Conservation (phyloP, 2,329 filamentous ascomycete species). For the Leptosphaerulina australis region DNA sequence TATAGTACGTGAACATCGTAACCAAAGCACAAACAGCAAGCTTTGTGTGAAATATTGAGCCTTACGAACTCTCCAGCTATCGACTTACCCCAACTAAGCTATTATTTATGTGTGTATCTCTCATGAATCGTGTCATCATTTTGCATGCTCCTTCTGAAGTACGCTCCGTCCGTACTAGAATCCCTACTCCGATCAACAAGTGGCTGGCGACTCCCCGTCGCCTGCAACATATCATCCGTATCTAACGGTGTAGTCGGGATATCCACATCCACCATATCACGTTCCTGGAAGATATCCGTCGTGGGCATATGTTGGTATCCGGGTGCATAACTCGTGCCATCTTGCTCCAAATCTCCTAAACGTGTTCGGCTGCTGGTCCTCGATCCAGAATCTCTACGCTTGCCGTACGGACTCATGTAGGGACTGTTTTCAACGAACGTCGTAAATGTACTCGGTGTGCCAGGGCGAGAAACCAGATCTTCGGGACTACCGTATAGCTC, state of each 20-base stretch:
- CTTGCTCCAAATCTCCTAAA: slow-evolving; percentile 24
- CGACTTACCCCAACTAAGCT: background rate
- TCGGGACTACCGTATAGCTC: slow-evolving; percentile 61
- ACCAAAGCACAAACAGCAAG: no score
- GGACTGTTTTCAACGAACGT: slow-evolving; percentile 32
- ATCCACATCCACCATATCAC: slow-evolving; percentile 28
- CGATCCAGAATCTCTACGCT: slow-evolving; percentile 18
- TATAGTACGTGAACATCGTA: no score
- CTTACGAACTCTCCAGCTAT: background rate
- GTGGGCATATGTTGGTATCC: slow-evolving; percentile 36
- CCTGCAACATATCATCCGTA: slow-evolving; percentile 27
- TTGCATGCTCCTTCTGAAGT: slow-evolving; percentile 10
- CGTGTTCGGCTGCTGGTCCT: slow-evolving; percentile 31
- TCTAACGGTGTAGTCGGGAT: slow-evolving; percentile 33
- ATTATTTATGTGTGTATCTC: slow-evolving; percentile 1
- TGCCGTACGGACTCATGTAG: slow-evolving; percentile 16
- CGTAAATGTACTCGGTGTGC: slow-evolving; percentile 40
- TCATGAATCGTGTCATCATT: slow-evolving; percentile 9
- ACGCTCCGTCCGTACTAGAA: slow-evolving; percentile 15
- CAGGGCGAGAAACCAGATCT: slow-evolving; percentile 57
- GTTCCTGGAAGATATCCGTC: slow-evolving; percentile 17
- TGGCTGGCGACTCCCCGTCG: slow-evolving; percentile 24
- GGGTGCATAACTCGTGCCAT: slow-evolving; percentile 33
- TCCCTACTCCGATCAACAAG: slow-evolving; percentile 22
- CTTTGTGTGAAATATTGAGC: no score